Base-by-base conservation (phyloP, 2,329 filamentous ascomycete species). In the Phyllosticta ampelicida region DNA sequence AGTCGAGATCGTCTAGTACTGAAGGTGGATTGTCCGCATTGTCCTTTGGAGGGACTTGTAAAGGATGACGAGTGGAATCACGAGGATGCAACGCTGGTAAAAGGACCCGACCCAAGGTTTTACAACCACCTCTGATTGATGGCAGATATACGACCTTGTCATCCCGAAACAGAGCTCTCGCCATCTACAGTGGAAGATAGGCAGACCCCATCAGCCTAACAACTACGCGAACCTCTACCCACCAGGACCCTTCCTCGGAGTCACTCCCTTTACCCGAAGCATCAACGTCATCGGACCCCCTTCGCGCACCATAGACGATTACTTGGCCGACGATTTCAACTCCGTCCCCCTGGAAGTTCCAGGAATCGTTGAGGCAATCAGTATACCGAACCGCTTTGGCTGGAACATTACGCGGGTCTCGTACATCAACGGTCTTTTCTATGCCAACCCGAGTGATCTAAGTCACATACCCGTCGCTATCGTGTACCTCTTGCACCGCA, bases 331-430 rank as follows among this genome's bases (percentile, higher is more conserved):
- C n/a, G n/a, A 48, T 5, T 18, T 36, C 26, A 20, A 51, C 16
- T n/a, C n/a, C 5, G 11, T n/a, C 13, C 18, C 48, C 9, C 10
- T 51, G 9, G 48, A 49, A 9, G 48, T 56, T 9, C 54, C 54
- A 3, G 54, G 48, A n/a, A n/a, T 30, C 5, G 26, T 23, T 9
- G 20, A n/a, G 10, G 28, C 20, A 8, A 13, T 56, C 26, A 49
- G 54, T 16, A 44, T 56, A 20, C 26, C 54, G 1, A 56, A 56
- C 19, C 2, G 10, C 16, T 49, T 51, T 16, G 26, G 26, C n/a
- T 56, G 54, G 54, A 44, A 56, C n/a, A 51, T 56, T 26, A 56
- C 48, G 5, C 54, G 48, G 18, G 21, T 56, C 48, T 56, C 54
- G 5, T 56, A 51, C 26, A 30, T 56, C 10, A 56, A 56, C 54